A percentile compares a stretch with the other conserved stretches of the same genome.
Evolutionary conservation across 352 stramenopile genomes (phyloP).

Genomic region (Pythium graminicola): DNA sequence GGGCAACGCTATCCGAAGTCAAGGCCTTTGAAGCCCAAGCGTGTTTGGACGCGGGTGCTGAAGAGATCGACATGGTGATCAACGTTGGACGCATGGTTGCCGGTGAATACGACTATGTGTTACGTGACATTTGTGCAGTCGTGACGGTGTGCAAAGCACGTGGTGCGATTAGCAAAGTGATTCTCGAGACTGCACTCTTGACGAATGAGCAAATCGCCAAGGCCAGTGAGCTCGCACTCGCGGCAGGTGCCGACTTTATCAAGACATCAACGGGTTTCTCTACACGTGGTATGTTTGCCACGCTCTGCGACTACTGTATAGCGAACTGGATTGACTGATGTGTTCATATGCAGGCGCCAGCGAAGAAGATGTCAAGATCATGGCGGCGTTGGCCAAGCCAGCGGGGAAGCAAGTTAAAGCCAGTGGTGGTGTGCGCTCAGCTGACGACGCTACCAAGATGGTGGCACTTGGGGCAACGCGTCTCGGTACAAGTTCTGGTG

Average conservation of each 20-base stretch:
- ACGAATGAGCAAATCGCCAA: slow-evolving; percentile 60
- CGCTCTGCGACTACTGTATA: background rate
- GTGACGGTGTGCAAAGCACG: slow-evolving; percentile 60
- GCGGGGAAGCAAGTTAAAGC: slow-evolving; percentile 75
- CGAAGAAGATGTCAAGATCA: slow-evolving; percentile 69
- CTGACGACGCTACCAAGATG: slow-evolving; percentile 63
- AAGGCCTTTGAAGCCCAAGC: slow-evolving; percentile 72
- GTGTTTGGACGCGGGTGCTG: slow-evolving; percentile 58
- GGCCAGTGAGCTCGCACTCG: slow-evolving; percentile 59
- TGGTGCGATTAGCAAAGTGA: slow-evolving; percentile 66
- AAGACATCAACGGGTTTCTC: slow-evolving; percentile 86
- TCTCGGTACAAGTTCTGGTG: slow-evolving; percentile 55
- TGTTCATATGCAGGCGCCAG: slow-evolving; percentile 40
- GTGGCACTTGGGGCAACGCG: slow-evolving; percentile 60
- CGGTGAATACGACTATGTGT: slow-evolving; percentile 64
- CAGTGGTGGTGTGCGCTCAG: slow-evolving; percentile 68
- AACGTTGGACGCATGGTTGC: slow-evolving; percentile 59
- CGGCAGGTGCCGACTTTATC: slow-evolving; percentile 76
- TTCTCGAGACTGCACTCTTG: slow-evolving; percentile 78
- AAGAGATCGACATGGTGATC: slow-evolving; percentile 88
- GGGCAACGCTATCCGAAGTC: slow-evolving; percentile 42
- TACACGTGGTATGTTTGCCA: slow-evolving; percentile 37
- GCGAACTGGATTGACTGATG: too few species aligned
- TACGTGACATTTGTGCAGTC: slow-evolving; percentile 67
- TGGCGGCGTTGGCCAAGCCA: slow-evolving; percentile 52